Percentiles rank a stretch among this genome's conserved stretches.
These are phyloP conservation scores for Cladophialophora bantiana DNA, from an alignment of 2,329 filamentous ascomycete species.

Conservation along the genomic window DNA sequence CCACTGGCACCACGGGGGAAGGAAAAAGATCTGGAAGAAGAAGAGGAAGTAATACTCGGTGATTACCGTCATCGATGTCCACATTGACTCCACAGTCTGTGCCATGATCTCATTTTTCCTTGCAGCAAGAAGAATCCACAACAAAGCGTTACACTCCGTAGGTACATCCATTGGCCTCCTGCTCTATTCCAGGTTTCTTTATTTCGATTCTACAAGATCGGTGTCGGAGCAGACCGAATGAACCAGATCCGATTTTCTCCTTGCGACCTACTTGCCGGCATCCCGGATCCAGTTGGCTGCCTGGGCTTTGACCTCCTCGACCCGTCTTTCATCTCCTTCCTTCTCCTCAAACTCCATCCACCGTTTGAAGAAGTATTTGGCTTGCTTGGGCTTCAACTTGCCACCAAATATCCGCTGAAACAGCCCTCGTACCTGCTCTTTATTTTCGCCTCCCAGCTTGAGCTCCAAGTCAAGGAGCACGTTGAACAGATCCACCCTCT, in stretches of 20 bases:
- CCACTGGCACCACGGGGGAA: background rate
- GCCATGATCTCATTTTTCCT: constrained; percentile 1
- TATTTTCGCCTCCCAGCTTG: constrained; percentile 67
- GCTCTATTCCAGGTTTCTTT: background rate
- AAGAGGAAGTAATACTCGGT: background rate
- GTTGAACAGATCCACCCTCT: constrained; percentile 92
- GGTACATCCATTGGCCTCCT: background rate
- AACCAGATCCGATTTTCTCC: background rate
- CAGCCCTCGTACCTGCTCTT: constrained; percentile 73
- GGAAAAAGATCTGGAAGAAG: background rate
- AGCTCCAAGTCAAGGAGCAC: constrained; percentile 87
- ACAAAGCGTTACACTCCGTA: background rate
- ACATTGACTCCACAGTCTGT: background rate
- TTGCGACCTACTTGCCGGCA: constrained; percentile 1
- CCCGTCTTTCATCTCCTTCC: constrained; percentile 71
- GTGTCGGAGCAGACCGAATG: background rate
- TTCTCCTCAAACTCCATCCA: constrained; percentile 88
- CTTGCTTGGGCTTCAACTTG: constrained; percentile 79
- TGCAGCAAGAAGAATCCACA: background rate
- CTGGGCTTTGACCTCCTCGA: constrained; percentile 73
- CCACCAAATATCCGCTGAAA: constrained; percentile 76
- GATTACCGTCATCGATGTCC: background rate
- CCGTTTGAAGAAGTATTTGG: constrained; percentile 86
- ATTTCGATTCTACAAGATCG: background rate
- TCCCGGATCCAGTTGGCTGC: constrained; percentile 55